These are phyloP conservation scores for Tricholomella constricta DNA, from an alignment of 768 basidiomycete species.

Conservation along the genomic window DNA sequence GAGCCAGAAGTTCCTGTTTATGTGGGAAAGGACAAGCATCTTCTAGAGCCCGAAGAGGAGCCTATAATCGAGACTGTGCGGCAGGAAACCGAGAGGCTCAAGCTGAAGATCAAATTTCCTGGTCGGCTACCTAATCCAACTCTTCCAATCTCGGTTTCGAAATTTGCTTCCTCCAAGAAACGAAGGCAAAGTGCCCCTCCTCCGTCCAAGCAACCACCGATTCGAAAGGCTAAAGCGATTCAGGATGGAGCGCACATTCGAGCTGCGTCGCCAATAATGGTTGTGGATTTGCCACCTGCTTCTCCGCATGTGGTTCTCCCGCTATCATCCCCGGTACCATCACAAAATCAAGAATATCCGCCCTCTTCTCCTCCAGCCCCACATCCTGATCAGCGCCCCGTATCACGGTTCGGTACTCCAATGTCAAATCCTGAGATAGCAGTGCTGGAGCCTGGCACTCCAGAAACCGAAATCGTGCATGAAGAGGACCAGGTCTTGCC, in stretches of 20 bases:
- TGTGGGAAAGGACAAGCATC: slow-evolving; percentile 23
- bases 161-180: slow-evolving; percentile 26
- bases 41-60: slow-evolving; percentile 33
- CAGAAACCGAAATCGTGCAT: slow-evolving; percentile 5
- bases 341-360: neutral
- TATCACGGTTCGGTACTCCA: slow-evolving; percentile 17
- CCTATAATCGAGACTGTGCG: slow-evolving; percentile 22
- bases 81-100: slow-evolving; percentile 37
- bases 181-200: slow-evolving; percentile 18
- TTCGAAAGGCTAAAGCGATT: neutral
- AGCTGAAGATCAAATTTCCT: slow-evolving; percentile 38
- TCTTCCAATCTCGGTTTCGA: slow-evolving; percentile 26
- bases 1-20: slow-evolving; percentile 26
- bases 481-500: slow-evolving; percentile 1
- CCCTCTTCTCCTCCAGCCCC: neutral
- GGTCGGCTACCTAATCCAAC: slow-evolving; percentile 13
- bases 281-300: neutral
- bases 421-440: slow-evolving; percentile 34
- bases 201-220: slow-evolving; percentile 16
- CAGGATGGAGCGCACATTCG: neutral
- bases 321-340: neutral
- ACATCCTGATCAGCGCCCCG: neutral
- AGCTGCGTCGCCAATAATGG: neutral
- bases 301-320: neutral
- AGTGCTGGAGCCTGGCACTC: slow-evolving; percentile 14